Evolutionary conservation across 495 filamentous ascomycete species (phyloP).

Genomic region (Platismatia glauca): DNA sequence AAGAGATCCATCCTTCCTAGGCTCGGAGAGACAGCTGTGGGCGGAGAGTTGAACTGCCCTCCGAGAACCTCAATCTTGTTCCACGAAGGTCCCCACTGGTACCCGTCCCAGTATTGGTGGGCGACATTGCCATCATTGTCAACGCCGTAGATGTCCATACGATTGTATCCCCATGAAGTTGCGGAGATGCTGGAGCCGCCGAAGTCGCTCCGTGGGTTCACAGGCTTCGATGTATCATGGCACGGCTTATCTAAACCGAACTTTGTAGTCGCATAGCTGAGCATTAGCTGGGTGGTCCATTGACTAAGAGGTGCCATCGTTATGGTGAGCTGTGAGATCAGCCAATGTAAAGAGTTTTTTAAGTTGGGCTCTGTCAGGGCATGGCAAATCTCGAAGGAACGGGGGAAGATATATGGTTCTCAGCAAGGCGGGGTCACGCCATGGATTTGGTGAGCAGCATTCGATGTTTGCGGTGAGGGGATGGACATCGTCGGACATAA

Average conservation of each 20-base stretch:
- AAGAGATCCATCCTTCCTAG: conserved; percentile 22
- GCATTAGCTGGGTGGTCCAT: not conserved
- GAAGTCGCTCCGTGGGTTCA: not conserved
- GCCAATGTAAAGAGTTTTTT: not conserved
- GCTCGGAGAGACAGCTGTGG: conserved; percentile 8
- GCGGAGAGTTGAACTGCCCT: conserved; percentile 9
- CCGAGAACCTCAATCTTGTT: conserved; percentile 12
- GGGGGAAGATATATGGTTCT: not conserved
- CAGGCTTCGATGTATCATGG: not conserved
- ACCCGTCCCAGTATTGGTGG: conserved; percentile 21
- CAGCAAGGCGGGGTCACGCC: not conserved
- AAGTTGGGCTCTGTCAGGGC: not conserved
- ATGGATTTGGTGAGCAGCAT: not conserved
- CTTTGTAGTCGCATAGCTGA: not conserved
- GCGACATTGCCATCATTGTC: conserved; percentile 18
- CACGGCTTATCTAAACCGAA: not conserved
- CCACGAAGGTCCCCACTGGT: conserved; percentile 14
- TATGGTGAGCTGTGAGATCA: not conserved
- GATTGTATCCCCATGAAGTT: conserved; percentile 28
- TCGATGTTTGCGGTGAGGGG: not conserved
- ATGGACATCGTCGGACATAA: not conserved
- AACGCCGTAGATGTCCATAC: conserved; percentile 30
- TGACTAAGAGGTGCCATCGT: not conserved
- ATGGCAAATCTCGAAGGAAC: not conserved
- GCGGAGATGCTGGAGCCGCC: conserved; percentile 13